Percentiles rank a stretch among this genome's conserved stretches.
phyloP scores from a whole-genome alignment of 805 yeast species.

The Candida quercuum region DNA sequence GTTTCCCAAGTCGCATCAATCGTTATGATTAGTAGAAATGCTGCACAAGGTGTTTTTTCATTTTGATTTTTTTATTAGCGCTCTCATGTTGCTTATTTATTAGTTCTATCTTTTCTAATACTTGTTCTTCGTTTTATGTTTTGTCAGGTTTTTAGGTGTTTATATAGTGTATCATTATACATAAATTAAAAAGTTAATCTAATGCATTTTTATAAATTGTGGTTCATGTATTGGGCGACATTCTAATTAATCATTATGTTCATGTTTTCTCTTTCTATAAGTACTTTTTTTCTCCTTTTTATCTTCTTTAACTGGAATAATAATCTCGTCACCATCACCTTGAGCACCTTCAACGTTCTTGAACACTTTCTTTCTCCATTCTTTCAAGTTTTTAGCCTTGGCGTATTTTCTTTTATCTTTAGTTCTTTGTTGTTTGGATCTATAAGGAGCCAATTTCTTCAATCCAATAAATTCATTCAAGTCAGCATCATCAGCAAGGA shows the following conservation, averaged over 20 bases:
- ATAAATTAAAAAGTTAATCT: too few relatives aligned
- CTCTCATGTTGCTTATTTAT: too few relatives aligned
- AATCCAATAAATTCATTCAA: conserved; percentile 82
- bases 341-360: conserved; percentile 48
- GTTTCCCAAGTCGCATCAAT: conserved; percentile 20
- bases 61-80: too few relatives aligned
- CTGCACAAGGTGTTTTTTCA: too few relatives aligned
- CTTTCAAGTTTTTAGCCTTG: conserved; percentile 75
- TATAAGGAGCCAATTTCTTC: conserved; percentile 90
- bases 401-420: conserved; percentile 83
- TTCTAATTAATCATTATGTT: not conserved
- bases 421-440: conserved; percentile 62
- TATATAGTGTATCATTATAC: too few relatives aligned
- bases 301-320: conserved; percentile 18
- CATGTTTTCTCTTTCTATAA: conserved; percentile 5
- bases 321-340: conserved; percentile 19
- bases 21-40: conserved; percentile 20
- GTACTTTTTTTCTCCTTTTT: not conserved
- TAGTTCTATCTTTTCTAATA: too few relatives aligned
- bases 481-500: conserved; percentile 83
- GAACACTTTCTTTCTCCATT: conserved; percentile 87
- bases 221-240: too few relatives aligned
- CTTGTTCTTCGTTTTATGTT: not conserved
- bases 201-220: not conserved
- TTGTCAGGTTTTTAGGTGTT: not conserved